Conservation (phyloP, 192 early-diverging fungal species). For the Neocallimastix lanati region DNA sequence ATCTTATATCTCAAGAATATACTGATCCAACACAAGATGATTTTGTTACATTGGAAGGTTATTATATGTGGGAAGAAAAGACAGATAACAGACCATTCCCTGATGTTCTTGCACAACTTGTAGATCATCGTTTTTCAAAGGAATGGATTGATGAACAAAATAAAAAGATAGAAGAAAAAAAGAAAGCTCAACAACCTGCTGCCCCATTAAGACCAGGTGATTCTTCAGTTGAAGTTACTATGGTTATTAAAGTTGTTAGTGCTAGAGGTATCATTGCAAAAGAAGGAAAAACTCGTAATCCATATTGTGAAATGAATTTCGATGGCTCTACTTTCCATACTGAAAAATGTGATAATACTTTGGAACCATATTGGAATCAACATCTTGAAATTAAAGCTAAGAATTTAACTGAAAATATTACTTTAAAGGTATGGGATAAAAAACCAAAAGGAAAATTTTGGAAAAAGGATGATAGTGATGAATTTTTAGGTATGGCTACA, state of each 20-base stretch:
- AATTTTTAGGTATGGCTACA: constrained; percentile 23
- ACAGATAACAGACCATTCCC: background rate
- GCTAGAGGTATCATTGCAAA: constrained; percentile 24
- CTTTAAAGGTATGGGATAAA: constrained; percentile 22
- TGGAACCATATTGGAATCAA: constrained; percentile 27
- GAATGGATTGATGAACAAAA: background rate
- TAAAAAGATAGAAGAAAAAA: background rate
- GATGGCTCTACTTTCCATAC: too few species aligned
- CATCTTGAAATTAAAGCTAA: constrained; percentile 15
- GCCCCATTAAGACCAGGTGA: background rate
- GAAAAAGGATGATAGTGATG: constrained; percentile 27
- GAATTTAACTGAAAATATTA: constrained; percentile 15
- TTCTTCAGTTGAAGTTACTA: background rate
- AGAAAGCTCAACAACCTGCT: background rate
- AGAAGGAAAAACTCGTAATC: constrained; percentile 20
- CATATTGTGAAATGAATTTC: constrained; percentile 28
- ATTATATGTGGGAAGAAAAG: background rate
- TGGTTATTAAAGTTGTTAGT: constrained; percentile 20
- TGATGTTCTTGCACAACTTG: background rate
- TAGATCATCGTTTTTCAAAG: background rate
- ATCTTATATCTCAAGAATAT: background rate
- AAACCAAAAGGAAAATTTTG: background rate
- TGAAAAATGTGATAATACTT: too few species aligned
- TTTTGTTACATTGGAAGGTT: background rate
- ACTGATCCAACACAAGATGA: background rate